Evolutionary conservation across 2,329 filamentous ascomycete genomes (phyloP).

Genomic region (Claviceps spartinae): DNA sequence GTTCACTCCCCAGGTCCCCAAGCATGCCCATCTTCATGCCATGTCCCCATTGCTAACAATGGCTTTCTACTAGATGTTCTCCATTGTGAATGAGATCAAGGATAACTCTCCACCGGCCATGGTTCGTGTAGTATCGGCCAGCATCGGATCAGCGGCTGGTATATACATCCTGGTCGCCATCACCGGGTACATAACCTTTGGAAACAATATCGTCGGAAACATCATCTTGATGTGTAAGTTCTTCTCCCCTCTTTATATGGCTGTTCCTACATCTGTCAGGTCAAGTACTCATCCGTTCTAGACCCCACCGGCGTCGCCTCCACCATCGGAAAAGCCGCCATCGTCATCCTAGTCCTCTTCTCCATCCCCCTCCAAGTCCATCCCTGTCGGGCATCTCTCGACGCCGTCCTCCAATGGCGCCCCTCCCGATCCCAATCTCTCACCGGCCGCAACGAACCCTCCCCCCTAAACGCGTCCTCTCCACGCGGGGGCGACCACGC

Average conservation of each 20-base stretch:
- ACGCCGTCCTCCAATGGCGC: slow-evolving; percentile 89
- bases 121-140: slow-evolving; percentile 64
- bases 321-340: slow-evolving; percentile 87
- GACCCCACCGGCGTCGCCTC: slow-evolving; percentile 47
- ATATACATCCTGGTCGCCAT: slow-evolving; percentile 88
- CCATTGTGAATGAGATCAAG: slow-evolving; percentile 86
- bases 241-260: no score
- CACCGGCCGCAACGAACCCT: slow-evolving; percentile 25
- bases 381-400: slow-evolving; percentile 86
- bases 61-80: slow-evolving; percentile 65
- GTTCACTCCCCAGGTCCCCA: slow-evolving; percentile 12
- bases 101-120: slow-evolving; percentile 66
- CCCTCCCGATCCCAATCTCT: slow-evolving; percentile 36
- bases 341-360: slow-evolving; percentile 91
- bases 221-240: slow-evolving; percentile 82
- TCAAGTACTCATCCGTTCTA: slow-evolving; percentile 12
- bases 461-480: slow-evolving; percentile 25
- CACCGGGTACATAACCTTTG: slow-evolving; percentile 92
- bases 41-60: slow-evolving; percentile 12
- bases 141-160: slow-evolving; percentile 75
- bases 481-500: slow-evolving; percentile 35
- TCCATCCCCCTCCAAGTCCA: slow-evolving; percentile 93
- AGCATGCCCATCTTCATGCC: background rate
- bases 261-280: no score
- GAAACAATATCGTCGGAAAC: slow-evolving; percentile 77